These are phyloP conservation scores for Saturnispora sekii DNA, from an alignment of 805 yeast genomes.

Conservation along the genomic window DNA sequence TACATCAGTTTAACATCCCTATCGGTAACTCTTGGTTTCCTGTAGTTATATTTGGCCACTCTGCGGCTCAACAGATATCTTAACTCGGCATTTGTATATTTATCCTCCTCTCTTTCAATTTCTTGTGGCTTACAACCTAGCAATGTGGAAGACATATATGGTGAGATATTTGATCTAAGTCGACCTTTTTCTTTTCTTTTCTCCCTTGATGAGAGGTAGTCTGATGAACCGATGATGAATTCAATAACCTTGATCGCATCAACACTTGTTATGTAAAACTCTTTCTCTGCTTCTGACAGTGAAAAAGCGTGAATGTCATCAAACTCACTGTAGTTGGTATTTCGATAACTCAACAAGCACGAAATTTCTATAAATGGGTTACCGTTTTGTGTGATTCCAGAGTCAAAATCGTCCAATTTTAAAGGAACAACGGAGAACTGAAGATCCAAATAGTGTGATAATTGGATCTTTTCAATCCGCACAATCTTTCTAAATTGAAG, in stretches of 20 bases:
- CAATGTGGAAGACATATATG: constrained; percentile 41
- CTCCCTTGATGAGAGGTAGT: constrained; percentile 34
- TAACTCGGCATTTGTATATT: no score
- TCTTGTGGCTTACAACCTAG: no score
- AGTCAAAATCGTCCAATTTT: background rate
- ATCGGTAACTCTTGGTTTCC: no score
- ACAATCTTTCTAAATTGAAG: background rate
- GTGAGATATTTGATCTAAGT: constrained; percentile 54
- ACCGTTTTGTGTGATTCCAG: background rate
- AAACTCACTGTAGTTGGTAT: constrained; percentile 14
- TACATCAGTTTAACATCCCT: no score
- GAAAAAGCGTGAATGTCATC: constrained; percentile 11
- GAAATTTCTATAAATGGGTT: constrained; percentile 39
- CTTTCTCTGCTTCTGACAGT: constrained; percentile 15
- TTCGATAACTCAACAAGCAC: constrained; percentile 39
- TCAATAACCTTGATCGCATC: constrained; percentile 61
- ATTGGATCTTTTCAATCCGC: background rate
- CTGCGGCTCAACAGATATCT: no score
- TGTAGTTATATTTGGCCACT: no score
- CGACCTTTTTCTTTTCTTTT: constrained; percentile 58
- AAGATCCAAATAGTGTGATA: background rate
- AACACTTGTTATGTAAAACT: constrained; percentile 51
- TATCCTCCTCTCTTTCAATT: no score
- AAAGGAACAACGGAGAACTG: background rate
- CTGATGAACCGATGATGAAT: constrained; percentile 42